phyloP scores from a whole-genome alignment of 2,329 filamentous ascomycete species.

The Chrysoporthe deuterocubensis region DNA sequence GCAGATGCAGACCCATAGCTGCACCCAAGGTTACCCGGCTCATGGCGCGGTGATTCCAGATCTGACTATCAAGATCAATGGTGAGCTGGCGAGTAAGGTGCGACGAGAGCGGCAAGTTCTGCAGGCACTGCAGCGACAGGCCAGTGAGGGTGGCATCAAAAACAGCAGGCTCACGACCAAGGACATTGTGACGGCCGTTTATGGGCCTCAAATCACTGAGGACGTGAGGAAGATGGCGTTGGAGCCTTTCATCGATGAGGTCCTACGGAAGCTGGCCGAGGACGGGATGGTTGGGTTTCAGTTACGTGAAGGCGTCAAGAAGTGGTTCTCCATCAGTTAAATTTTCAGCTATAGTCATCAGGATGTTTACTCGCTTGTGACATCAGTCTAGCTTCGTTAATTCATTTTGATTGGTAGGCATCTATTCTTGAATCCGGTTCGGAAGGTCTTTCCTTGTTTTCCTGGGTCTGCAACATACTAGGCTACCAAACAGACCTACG shows the following conservation, averaged over 20 bases:
- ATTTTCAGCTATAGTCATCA: not conserved
- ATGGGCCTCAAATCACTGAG: constrained; percentile 45
- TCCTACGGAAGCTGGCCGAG: constrained; percentile 47
- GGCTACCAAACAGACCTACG: too few species aligned
- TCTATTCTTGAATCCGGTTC: not conserved
- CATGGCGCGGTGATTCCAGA: constrained; percentile 47
- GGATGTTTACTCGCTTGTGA: not conserved
- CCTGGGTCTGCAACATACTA: too few species aligned
- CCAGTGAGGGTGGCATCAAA: constrained; percentile 27
- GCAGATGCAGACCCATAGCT: constrained; percentile 36
- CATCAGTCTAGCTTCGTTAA: too few species aligned
- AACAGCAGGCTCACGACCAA: constrained; percentile 41
- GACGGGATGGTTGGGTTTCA: constrained; percentile 48
- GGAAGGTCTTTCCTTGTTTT: too few species aligned
- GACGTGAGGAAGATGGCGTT: constrained; percentile 41
- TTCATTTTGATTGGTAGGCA: too few species aligned
- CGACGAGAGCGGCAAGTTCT: constrained; percentile 47
- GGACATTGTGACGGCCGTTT: constrained; percentile 47
- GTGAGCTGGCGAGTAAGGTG: constrained; percentile 42
- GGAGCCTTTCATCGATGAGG: constrained; percentile 49
- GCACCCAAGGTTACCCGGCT: constrained; percentile 47
- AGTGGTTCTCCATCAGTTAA: constrained; percentile 40
- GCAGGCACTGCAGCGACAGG: constrained; percentile 35
- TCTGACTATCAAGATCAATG: constrained; percentile 43
- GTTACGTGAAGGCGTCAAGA: constrained; percentile 40